Evolutionary conservation across 2,329 filamentous ascomycete species (phyloP).

Genomic region (Aspergillus tamarii): DNA sequence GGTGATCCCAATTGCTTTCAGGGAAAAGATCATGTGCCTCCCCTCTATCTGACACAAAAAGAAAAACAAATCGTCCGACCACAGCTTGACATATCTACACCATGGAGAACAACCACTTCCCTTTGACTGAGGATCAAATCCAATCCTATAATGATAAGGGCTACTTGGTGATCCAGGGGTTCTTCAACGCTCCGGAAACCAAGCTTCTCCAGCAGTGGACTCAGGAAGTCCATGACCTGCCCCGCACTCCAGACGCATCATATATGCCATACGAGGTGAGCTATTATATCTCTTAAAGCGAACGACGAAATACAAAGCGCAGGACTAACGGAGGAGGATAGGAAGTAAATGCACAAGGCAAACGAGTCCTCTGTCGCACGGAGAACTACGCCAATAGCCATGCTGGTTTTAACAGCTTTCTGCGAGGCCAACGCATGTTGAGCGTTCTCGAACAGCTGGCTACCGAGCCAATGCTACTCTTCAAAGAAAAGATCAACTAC

Average conservation of each 20-base stretch:
- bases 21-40: constrained; percentile 7
- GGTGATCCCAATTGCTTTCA: constrained; percentile 1
- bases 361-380: constrained; percentile 36
- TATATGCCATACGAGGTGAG: constrained; percentile 40
- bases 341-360: constrained; percentile 36
- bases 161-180: constrained; percentile 32
- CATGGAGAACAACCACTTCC: constrained; percentile 28
- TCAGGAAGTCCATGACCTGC: constrained; percentile 40
- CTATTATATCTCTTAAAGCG: not conserved
- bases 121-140: constrained; percentile 24
- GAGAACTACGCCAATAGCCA: constrained; percentile 41
- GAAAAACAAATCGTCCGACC: not conserved
- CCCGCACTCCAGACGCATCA: constrained; percentile 29
- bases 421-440: constrained; percentile 37
- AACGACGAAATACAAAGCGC: not conserved
- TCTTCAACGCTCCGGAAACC: constrained; percentile 28
- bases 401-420: constrained; percentile 38
- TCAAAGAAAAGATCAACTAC: constrained; percentile 52
- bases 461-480: constrained; percentile 44
- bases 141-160: constrained; percentile 33
- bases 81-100: not conserved
- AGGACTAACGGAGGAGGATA: not conserved
- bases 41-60: not conserved
- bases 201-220: constrained; percentile 33
- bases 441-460: constrained; percentile 39